These are phyloP conservation scores for Tricladium varicosporioides DNA, from an alignment of 2,329 filamentous ascomycete species.

Conservation along the genomic window DNA sequence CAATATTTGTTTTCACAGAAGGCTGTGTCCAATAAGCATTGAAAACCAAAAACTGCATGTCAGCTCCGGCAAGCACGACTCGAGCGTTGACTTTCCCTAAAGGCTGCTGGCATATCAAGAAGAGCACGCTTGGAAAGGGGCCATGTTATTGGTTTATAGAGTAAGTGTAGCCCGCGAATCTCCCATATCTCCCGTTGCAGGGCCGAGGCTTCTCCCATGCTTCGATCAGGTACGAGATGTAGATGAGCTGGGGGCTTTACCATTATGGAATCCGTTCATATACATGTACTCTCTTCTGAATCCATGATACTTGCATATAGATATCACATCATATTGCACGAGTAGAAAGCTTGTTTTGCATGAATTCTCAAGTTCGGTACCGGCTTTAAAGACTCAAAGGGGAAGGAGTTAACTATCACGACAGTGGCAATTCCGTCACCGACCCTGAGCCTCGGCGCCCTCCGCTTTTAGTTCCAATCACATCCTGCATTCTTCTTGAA, in stretches of 20 bases:
- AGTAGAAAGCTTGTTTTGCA: no score
- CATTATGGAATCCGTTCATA: no score
- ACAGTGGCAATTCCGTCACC: background rate
- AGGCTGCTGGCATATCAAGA: no score
- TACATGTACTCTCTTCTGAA: no score
- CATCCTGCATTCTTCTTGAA: no score
- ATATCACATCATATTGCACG: no score
- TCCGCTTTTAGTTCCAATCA: no score
- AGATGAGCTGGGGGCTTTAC: background rate
- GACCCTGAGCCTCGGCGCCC: background rate
- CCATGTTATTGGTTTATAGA: no score
- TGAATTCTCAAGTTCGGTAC: background rate
- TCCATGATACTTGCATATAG: no score
- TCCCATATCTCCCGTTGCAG: background rate
- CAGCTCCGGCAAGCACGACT: background rate
- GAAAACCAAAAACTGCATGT: background rate
- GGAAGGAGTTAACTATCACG: background rate
- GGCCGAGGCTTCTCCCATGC: background rate
- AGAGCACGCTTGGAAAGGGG: no score
- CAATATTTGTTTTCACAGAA: background rate
- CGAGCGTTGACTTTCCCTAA: background rate
- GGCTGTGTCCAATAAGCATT: background rate
- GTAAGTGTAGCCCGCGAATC: background rate
- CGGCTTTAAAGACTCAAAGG: background rate
- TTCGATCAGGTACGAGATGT: background rate